Conservation (phyloP, 2,329 filamentous ascomycete species). For the Fusarium continuum region DNA sequence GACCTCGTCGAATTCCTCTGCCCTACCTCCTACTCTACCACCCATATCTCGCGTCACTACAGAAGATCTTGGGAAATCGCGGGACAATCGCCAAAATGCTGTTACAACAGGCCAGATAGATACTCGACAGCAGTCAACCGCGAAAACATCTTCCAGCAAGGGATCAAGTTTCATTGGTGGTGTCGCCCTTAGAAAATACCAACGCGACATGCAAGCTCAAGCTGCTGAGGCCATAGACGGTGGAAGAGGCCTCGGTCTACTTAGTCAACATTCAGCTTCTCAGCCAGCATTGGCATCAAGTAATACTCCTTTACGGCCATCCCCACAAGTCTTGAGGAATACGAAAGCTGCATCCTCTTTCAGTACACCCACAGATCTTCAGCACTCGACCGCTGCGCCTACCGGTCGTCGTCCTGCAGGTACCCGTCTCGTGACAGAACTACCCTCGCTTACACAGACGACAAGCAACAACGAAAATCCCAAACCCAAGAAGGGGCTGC, state of each 20-base stretch:
- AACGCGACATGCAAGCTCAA: slow-evolving; percentile 49
- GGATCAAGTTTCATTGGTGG: slow-evolving; percentile 64
- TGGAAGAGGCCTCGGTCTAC: slow-evolving; percentile 23
- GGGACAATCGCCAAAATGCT: slow-evolving; percentile 40
- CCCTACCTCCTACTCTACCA: slow-evolving; percentile 59
- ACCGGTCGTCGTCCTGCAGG: slow-evolving; percentile 56
- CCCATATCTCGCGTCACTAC: slow-evolving; percentile 61
- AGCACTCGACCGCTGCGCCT: slow-evolving; percentile 45
- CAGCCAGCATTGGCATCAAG: slow-evolving; percentile 32
- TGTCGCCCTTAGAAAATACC: slow-evolving; percentile 61
- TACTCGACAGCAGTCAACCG: slow-evolving; percentile 40
- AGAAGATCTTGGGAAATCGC: slow-evolving; percentile 46
- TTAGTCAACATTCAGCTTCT: slow-evolving; percentile 26
- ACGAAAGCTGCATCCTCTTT: slow-evolving; percentile 53
- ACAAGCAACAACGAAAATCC: slow-evolving; percentile 49
- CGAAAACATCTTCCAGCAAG: slow-evolving; percentile 48
- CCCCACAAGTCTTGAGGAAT: slow-evolving; percentile 38
- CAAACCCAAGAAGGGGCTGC: slow-evolving; percentile 63
- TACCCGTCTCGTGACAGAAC: slow-evolving; percentile 52
- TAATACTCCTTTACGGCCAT: slow-evolving; percentile 40
- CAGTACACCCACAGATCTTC: slow-evolving; percentile 60
- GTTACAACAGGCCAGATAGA: slow-evolving; percentile 37
- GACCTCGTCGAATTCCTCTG: slow-evolving; percentile 49
- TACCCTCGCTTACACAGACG: slow-evolving; percentile 45
- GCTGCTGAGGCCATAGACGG: slow-evolving; percentile 32